Conservation (phyloP, 306 rosid species). For the Cicer judaicum region DNA sequence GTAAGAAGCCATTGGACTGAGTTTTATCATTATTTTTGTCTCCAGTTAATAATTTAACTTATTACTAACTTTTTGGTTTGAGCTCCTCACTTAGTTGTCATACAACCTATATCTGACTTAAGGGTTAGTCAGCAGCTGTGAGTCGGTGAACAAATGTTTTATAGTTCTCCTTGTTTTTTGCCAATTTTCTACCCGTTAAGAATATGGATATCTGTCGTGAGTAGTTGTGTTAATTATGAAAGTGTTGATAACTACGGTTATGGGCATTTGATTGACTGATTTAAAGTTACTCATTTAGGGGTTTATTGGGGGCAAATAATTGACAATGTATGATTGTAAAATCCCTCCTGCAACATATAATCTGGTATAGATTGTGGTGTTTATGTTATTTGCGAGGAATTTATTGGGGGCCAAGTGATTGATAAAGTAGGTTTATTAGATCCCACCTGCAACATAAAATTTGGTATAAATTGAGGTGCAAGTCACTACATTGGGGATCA, state of each 20-base stretch:
- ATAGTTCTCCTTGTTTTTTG: slow-evolving; percentile 1
- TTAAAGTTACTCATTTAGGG: slow-evolving; percentile 6
- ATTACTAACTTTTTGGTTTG: slow-evolving; percentile 20
- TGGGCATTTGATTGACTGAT: slow-evolving; percentile 15
- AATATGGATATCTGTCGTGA: not conserved
- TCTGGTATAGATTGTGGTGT: no score
- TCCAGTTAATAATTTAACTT: slow-evolving; percentile 16
- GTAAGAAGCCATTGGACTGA: slow-evolving; percentile 27
- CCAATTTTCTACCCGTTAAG: slow-evolving; percentile 4
- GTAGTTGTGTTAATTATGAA: not conserved
- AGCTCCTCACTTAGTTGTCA: slow-evolving; percentile 3
- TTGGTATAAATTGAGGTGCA: not conserved
- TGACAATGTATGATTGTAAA: no score
- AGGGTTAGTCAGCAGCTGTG: slow-evolving; percentile 14
- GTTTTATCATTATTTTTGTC: not conserved
- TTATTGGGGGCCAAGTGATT: not conserved
- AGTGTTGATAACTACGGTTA: slow-evolving; percentile 21
- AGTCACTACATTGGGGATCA: not conserved
- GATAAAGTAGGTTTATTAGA: not conserved
- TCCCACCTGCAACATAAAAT: not conserved
- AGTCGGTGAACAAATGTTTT: slow-evolving; percentile 15
- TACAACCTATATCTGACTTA: not conserved
- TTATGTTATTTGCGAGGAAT: no score
- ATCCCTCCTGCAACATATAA: no score
- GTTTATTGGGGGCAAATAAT: not conserved